phyloP scores from a whole-genome alignment of 2,329 filamentous ascomycete genomes.

The Venturia pyrina region DNA sequence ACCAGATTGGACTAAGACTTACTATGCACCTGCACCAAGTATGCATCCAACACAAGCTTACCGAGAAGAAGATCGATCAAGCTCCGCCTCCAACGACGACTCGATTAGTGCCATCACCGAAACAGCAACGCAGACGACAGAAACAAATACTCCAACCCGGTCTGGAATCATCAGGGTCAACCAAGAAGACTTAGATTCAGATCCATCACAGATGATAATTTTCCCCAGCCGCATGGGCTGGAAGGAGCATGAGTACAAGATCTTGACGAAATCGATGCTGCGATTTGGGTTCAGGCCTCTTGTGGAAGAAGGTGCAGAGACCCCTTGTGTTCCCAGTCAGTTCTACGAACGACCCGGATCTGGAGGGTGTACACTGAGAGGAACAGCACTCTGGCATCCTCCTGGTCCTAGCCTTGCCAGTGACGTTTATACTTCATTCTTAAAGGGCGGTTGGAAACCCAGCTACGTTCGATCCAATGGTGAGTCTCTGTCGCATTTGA shows the following conservation, averaged over 20 bases:
- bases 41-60: background rate
- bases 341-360: constrained; percentile 7
- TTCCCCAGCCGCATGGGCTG: constrained; percentile 2
- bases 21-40: background rate
- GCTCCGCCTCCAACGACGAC: background rate
- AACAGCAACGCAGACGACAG: background rate
- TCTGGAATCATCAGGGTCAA: background rate
- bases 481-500: background rate
- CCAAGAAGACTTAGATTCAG: background rate
- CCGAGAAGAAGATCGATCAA: background rate
- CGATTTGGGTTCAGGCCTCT: constrained; percentile 4
- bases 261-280: constrained; percentile 3
- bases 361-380: background rate
- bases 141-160: background rate
- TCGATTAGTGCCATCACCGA: background rate
- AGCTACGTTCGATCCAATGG: constrained; percentile 5
- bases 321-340: constrained; percentile 5
- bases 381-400: constrained; percentile 8
- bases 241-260: constrained; percentile 9
- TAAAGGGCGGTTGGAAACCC: constrained; percentile 5
- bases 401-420: constrained; percentile 3
- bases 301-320: background rate
- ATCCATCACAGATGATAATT: constrained; percentile 6
- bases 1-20: background rate
- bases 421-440: background rate